phyloP scores from a whole-genome alignment of 2,329 filamentous ascomycete genomes.

The Magnaporthiopsis incrustans region DNA sequence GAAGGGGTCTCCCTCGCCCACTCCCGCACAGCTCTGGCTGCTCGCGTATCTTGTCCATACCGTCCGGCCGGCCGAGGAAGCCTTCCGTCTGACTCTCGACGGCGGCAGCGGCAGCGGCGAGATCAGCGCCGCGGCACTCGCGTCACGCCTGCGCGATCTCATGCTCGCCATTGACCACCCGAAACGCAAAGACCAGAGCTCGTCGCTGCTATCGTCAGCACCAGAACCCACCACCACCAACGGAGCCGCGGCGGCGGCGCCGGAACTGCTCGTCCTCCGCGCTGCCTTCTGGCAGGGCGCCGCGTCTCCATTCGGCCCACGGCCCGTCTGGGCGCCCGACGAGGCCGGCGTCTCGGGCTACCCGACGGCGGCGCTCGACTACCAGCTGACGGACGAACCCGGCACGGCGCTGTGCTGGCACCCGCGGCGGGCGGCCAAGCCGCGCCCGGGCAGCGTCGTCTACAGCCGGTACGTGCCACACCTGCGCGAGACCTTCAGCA shows the following conservation, averaged over 20 bases:
- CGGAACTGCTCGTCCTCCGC: conserved; percentile 4
- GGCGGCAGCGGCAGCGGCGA: conserved; percentile 19
- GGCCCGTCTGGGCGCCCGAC: conserved; percentile 51
- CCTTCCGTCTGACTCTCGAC: conserved; percentile 36
- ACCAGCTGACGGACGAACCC: conserved; percentile 32
- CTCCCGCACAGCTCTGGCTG: conserved; percentile 44
- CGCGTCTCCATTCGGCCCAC: conserved; percentile 57
- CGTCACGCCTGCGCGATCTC: conserved; percentile 2
- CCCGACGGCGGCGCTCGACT: conserved; percentile 40
- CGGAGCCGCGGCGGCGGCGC: not conserved
- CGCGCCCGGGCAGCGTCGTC: conserved; percentile 58
- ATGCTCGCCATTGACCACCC: conserved; percentile 6
- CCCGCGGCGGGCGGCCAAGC: conserved; percentile 64
- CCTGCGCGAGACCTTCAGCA: conserved; percentile 67
- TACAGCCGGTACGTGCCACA: conserved; percentile 77
- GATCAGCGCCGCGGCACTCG: not conserved
- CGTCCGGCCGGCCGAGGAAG: conserved; percentile 38
- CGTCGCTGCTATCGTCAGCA: not conserved
- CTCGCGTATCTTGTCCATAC: conserved; percentile 45
- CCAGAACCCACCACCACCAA: not conserved
- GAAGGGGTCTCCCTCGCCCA: conserved; percentile 26
- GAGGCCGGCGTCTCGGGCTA: conserved; percentile 28
- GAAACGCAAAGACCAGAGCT: not conserved
- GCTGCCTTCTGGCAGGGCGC: conserved; percentile 15
- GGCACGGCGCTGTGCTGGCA: conserved; percentile 42